Evolutionary conservation across 108 stramenopile species (phyloP), one percentile per base, ranked within the genome.

Genomic region (Chaetoceros tenuissimus): DNA sequence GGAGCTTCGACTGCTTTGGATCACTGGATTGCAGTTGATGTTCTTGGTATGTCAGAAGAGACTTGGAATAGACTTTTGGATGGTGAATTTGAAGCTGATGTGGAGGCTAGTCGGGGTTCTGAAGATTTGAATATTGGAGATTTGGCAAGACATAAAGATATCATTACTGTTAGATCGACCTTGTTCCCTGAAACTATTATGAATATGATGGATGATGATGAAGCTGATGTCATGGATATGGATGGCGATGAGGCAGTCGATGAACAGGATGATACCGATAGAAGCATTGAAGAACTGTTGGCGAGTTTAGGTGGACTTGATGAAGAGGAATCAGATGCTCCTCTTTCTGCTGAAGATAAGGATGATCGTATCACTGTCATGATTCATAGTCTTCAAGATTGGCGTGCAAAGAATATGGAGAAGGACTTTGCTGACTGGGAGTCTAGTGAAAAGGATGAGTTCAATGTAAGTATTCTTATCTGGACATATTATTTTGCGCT

Each of bases 11-110:
- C 77, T 19, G 83, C 89, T 8, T 67, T 91, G 31, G 89, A 91
- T 78, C 89, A 91, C 54, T 91, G 89, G 89, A 87, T 91, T 56
- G 89, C 89, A 51, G 63, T 76, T 20, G 66, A 79, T 21, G 77
- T 91, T 18, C 63, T 91, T 40, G 73, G 70, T 18, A 55, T 87
- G 68, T 74, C 75, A 10, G 89, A 91, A 64, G 66, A 73, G 29
- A 82, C 84, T 0, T 91, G 89, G 89, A 40, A 70, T 28, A 57
- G 62, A 25, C 54, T 91, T 24, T 55, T 91, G 60, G 81, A 77
- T 46, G 89, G 89, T 20, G 79, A 81, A 77, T 28, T 62, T 67
- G 55, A 49, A 48, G 58, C 24, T 34, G 69, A 46, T 59, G 66
- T 31, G 75, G 82, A 54, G 51, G 67, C 31, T 59, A 74, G 16